Evolutionary conservation across 371 early-diverging fungal species (phyloP), one percentile per base, ranked within the genome.

Genomic region (Rhizopus delemar): DNA sequence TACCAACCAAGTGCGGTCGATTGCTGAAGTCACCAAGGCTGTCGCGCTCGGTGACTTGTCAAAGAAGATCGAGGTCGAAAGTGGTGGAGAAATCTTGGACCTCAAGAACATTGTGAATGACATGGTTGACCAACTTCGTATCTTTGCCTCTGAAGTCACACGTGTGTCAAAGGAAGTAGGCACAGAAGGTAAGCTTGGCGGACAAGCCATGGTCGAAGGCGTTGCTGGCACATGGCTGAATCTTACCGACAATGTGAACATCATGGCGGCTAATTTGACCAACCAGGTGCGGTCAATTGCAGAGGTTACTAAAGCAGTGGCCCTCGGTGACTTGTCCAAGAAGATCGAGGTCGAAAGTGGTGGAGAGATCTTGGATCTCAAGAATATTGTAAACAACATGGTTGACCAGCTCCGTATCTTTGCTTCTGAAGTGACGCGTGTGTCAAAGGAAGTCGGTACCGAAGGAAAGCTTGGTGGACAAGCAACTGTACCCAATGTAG

Each of bases 1-100:
- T 0, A 87, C 87, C 5, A 74, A 72, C 6, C 87, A 87, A 66
- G 86, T 88, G 8, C 68, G 77, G n/a, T 78, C 80, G 4, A 88
- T 88, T 51, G 83, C 83, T 1, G 54, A 56, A 4, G 86, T 85
- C 16, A 80, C 77, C 0, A 85, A 70, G 6, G 86, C 86, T 0
- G 80, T 85, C 4, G 82, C 86, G 69, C 43, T 68, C 45, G 68
- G 68, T 15, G 83, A 85, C 53, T 62, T 80, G 3, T 60, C 66
- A 8, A 68, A 66, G 8, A 76, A 71, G 51, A 72, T 80, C 51
- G 57, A 65, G 11, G 69, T 70, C 0, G 58, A 65, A 33, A 59
- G 65, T 0, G 31, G 58, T 2, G 78, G 78, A 33, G 78, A 78
- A 56, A 75, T 78, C 36, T 50, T 63, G 7, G 61, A 68, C 32